Percentiles rank a stretch among this genome's conserved stretches.
These are phyloP conservation scores for Limonomyces culmigenus DNA, from an alignment of 1,284 basidiomycete genomes.

Conservation along the genomic window DNA sequence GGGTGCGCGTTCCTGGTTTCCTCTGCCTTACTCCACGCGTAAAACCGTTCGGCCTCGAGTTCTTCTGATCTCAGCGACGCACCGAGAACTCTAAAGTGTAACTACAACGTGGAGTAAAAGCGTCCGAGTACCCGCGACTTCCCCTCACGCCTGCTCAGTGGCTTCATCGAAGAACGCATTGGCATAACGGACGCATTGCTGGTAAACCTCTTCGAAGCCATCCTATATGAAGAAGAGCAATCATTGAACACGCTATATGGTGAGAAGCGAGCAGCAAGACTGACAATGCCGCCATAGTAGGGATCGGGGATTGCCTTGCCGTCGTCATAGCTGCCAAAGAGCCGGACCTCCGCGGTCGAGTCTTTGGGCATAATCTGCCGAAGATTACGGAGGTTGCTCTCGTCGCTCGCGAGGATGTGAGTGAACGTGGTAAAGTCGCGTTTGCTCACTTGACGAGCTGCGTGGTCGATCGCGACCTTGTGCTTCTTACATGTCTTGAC, in stretches of 20 bases:
- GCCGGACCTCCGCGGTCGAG: slow-evolving; percentile 37
- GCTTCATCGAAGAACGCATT: slow-evolving; percentile 58
- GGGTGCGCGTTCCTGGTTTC: no score
- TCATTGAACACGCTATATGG: background rate
- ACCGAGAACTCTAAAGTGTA: no score
- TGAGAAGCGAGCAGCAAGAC: no score
- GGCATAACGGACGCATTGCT: slow-evolving; percentile 48
- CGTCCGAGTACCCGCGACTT: no score
- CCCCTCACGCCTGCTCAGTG: no score
- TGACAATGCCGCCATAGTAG: slow-evolving; percentile 54
- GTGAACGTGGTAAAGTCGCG: slow-evolving; percentile 49
- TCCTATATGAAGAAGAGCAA: slow-evolving; percentile 15
- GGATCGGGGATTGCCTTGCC: slow-evolving; percentile 50
- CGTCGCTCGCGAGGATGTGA: slow-evolving; percentile 58
- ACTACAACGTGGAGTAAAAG: no score
- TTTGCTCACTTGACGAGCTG: slow-evolving; percentile 36
- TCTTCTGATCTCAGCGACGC: no score
- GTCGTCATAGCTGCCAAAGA: slow-evolving; percentile 66
- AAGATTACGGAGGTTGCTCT: slow-evolving; percentile 42
- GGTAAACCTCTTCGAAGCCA: slow-evolving; percentile 42
- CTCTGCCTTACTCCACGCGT: no score
- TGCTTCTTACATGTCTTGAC: slow-evolving; percentile 21
- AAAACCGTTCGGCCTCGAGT: no score
- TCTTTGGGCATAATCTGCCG: slow-evolving; percentile 34
- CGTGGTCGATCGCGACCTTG: slow-evolving; percentile 39